Percentiles rank a stretch among this genome's conserved stretches.
phyloP scores from a whole-genome alignment of 2,329 filamentous ascomycete species.

The Teratosphaeria nubilosa region DNA sequence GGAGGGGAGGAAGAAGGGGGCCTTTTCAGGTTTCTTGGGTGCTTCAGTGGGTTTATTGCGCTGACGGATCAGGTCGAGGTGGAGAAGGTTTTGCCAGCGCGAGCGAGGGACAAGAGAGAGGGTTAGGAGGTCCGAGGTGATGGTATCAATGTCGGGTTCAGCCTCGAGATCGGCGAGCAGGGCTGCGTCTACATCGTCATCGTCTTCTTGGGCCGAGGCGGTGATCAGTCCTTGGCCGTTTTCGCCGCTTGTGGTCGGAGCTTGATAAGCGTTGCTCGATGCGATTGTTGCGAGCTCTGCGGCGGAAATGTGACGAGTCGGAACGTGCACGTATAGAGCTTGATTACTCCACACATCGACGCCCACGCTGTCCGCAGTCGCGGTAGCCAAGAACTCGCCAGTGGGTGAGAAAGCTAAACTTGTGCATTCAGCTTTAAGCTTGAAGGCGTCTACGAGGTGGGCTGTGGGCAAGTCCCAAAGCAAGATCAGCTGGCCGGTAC shows the following conservation, averaged over 20 bases:
- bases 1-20: conserved; percentile 86
- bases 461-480: conserved; percentile 95
- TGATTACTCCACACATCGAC: conserved; percentile 97
- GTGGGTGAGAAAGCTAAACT: conserved; percentile 80
- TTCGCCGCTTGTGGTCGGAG: conserved; percentile 72
- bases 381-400: conserved; percentile 89
- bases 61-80: conserved; percentile 80
- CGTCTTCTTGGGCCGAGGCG: conserved; percentile 38
- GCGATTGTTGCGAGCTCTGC: conserved; percentile 56
- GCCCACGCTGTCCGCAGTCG: conserved; percentile 70
- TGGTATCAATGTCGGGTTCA: conserved; percentile 27
- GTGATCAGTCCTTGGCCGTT: conserved; percentile 65
- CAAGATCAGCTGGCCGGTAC: conserved; percentile 68
- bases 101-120: conserved; percentile 82
- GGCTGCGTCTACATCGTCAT: conserved; percentile 42
- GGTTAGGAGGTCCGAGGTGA: conserved; percentile 74
- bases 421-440: conserved; percentile 66
- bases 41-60: conserved; percentile 91
- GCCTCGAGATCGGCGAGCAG: conserved; percentile 41
- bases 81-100: conserved; percentile 86
- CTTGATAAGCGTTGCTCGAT: conserved; percentile 24
- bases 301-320: conserved; percentile 75
- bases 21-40: conserved; percentile 84
- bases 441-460: conserved; percentile 87
- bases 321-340: conserved; percentile 77